Conservation (phyloP, 331 rosid genomes). For the Acacia pycnantha region DNA sequence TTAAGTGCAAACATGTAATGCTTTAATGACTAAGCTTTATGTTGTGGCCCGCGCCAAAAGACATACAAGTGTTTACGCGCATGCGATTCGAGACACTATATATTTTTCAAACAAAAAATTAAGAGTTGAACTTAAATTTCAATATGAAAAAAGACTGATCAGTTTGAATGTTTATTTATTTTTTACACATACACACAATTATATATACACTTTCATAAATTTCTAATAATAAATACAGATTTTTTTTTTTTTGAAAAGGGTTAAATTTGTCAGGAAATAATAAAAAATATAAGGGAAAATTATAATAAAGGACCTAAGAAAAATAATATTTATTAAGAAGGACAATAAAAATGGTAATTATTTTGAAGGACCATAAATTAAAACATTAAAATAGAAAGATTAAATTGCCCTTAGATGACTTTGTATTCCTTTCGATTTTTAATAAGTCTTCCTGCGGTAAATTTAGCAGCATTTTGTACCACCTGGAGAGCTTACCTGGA, state of each 20-base stretch:
- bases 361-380: no score
- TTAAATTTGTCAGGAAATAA: background rate
- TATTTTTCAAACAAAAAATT: background rate
- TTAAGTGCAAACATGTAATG: background rate
- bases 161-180: background rate
- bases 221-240: background rate
- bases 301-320: no score
- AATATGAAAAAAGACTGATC: background rate
- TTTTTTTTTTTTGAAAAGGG: no score
- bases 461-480: no score
- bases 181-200: background rate
- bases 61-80: background rate
- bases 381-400: no score
- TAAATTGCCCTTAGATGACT: no score
- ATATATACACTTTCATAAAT: background rate
- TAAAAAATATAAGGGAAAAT: no score
- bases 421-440: no score
- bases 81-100: background rate
- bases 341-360: no score
- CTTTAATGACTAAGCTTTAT: slow-evolving; percentile 31
- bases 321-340: no score
- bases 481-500: no score
- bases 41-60: slow-evolving; percentile 36
- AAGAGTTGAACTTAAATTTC: background rate
- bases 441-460: no score